Evolutionary conservation across 768 basidiomycete genomes (phyloP).

Genomic region (Lyophyllum atratum): DNA sequence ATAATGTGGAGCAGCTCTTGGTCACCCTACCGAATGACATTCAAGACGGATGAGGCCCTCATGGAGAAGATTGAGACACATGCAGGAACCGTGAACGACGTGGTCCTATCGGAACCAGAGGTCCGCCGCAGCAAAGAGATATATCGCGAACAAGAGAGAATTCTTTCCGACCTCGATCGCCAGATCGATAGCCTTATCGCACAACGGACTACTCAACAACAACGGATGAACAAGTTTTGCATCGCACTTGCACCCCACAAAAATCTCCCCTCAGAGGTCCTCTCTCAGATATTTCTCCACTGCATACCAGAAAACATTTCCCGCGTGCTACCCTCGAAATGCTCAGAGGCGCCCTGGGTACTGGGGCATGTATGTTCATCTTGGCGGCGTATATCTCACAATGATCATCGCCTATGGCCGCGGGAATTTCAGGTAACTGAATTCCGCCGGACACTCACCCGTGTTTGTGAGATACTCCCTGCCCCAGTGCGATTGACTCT

Average conservation of each 20-base stretch:
- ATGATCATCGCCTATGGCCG: conserved; percentile 9
- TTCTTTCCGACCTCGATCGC: neutral
- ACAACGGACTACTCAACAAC: neutral
- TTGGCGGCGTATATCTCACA: conserved; percentile 11
- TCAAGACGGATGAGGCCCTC: neutral
- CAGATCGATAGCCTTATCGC: neutral
- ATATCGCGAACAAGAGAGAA: neutral
- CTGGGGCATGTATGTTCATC: conserved; percentile 10
- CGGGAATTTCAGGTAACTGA: neutral
- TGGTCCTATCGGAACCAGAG: neutral
- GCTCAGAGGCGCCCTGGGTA: conserved; percentile 2
- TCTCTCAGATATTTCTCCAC: neutral
- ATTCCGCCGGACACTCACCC: neutral
- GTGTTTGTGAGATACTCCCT: conserved; percentile 9
- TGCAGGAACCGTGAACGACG: neutral
- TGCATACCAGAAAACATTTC: neutral
- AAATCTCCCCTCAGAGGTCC: neutral
- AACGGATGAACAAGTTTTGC: neutral
- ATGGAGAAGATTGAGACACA: neutral
- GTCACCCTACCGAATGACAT: no score
- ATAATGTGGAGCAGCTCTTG: no score
- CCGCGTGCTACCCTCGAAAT: neutral
- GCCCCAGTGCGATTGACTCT: neutral
- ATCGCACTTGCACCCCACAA: neutral
- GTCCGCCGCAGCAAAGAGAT: neutral